Base-by-base conservation (phyloP, 192 early-diverging fungal species). In the Linnemannia zychae region DNA sequence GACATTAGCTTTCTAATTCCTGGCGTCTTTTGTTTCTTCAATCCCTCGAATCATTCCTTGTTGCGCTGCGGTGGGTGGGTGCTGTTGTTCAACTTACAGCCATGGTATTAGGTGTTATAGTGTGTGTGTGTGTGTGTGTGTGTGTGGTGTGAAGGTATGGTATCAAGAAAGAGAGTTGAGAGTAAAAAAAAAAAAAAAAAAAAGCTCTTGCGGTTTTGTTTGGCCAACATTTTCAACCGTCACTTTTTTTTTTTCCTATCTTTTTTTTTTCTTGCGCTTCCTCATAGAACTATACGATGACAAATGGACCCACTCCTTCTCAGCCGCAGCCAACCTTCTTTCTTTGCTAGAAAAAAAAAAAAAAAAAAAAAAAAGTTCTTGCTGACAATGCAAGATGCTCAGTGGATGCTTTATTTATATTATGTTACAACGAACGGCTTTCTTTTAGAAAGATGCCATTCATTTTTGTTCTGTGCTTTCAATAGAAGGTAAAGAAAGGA, bases 271-370 rank as follows among this genome's bases (percentile, higher is more conserved):
- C 40, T 44, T 44, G 40, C n/a, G n/a, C n/a, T 6, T 44, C 4
- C 40, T 9, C 40, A 44, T 7, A 13, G 57, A 63, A 63, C 53
- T 20, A 63, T 13, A 24, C 2, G 57, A 63, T 63, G 57, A 63
- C 57, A 63, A 63, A 63, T 63, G 28, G 52, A n/a, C n/a, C n/a
- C n/a, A n/a, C n/a, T n/a, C n/a, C n/a, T n/a, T 11, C 24, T 6
- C 57, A n/a, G 31, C 57, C 57, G 57, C 57, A 63, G 57, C 31
- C 57, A 63, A 63, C 57, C 57, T 63, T 63, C 57, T 63, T 63
- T 63, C 17, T 18, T 52, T n/a, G n/a, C 50, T 20, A 11, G 4
- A 63, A 63, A 12, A 5, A 49, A 7, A 47, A 47, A 12, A 47
- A 7, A 47, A 47, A 7, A 47, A 12, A 47, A 47, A 12, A 47